These are phyloP conservation scores for Larix sibirica DNA, from an alignment of 83 land plant genomes.

Conservation along the genomic window DNA sequence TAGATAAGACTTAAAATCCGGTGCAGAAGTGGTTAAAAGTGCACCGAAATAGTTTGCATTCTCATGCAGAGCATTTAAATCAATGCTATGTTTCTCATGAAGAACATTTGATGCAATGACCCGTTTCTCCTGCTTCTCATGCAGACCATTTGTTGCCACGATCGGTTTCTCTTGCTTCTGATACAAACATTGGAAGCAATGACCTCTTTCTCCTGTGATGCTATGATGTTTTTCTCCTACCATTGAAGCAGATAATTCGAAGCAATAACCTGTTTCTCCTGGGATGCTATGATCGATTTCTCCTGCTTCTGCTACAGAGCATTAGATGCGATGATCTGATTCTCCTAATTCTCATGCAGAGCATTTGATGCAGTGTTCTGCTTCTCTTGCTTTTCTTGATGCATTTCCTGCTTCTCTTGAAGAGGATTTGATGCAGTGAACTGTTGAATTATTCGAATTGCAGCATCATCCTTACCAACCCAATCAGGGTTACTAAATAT, in stretches of 20 bases:
- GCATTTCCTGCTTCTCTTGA: not conserved
- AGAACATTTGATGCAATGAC: not conserved
- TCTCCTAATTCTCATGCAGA: not conserved
- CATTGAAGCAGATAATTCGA: not conserved
- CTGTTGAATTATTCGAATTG: not conserved
- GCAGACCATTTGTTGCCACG: not conserved
- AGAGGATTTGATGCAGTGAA: not conserved
- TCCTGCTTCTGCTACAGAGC: not conserved
- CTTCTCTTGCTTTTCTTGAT: slow-evolving; percentile 4
- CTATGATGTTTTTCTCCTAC: not conserved
- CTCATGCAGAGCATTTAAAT: not conserved
- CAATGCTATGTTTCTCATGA: not conserved
- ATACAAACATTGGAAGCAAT: not conserved
- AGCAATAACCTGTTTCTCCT: not conserved
- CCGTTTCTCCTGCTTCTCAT: not conserved
- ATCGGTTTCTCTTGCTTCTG: slow-evolving; percentile 3
- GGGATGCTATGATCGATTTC: not conserved
- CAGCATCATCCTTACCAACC: slow-evolving; percentile 45
- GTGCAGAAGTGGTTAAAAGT: too few species aligned
- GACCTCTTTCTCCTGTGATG: not conserved
- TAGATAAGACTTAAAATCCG: too few species aligned
- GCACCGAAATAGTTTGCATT: not conserved
- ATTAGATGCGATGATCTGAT: not conserved
- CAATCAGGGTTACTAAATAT: slow-evolving; percentile 68
- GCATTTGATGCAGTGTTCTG: not conserved